Evolutionary conservation across 495 filamentous ascomycete genomes (phyloP).

Genomic region (Glarea lozoyensis): DNA sequence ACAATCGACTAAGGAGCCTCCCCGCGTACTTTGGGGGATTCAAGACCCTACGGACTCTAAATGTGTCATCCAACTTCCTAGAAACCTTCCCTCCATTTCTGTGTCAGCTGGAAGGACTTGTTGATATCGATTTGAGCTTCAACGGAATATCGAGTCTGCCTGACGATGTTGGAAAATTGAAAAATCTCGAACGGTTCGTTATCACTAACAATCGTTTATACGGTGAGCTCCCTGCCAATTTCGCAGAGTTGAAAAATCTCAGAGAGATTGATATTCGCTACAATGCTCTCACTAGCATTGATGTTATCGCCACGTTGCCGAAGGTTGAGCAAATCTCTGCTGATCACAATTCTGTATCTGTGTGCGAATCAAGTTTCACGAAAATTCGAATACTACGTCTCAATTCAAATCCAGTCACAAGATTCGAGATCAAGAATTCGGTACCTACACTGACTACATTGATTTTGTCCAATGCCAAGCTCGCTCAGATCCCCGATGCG

Average conservation of each 20-base stretch:
- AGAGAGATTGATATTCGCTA: slow-evolving; percentile 92
- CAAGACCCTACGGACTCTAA: slow-evolving; percentile 66
- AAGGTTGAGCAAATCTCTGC: slow-evolving; percentile 77
- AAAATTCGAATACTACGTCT: slow-evolving; percentile 75
- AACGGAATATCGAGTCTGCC: slow-evolving; percentile 76
- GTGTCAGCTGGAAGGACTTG: slow-evolving; percentile 69
- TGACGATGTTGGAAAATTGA: slow-evolving; percentile 65
- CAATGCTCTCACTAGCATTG: slow-evolving; percentile 79
- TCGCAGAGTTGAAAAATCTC: slow-evolving; percentile 63
- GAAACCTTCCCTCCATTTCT: slow-evolving; percentile 77
- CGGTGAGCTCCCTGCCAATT: slow-evolving; percentile 60
- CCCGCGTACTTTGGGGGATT: slow-evolving; percentile 77
- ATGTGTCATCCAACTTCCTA: slow-evolving; percentile 87
- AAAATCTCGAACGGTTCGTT: slow-evolving; percentile 76
- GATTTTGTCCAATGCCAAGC: slow-evolving; percentile 79
- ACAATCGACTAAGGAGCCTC: slow-evolving; percentile 73
- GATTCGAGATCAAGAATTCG: slow-evolving; percentile 71
- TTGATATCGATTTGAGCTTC: slow-evolving; percentile 96
- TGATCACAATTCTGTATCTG: slow-evolving; percentile 85
- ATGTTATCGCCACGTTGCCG: slow-evolving; percentile 72
- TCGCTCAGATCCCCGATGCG: slow-evolving; percentile 74
- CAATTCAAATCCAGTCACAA: slow-evolving; percentile 88
- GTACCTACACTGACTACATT: slow-evolving; percentile 76
- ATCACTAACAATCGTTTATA: slow-evolving; percentile 88
- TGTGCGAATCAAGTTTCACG: slow-evolving; percentile 77